Conservation (phyloP, 1,284 basidiomycete genomes). For the Mycena citricolor region DNA sequence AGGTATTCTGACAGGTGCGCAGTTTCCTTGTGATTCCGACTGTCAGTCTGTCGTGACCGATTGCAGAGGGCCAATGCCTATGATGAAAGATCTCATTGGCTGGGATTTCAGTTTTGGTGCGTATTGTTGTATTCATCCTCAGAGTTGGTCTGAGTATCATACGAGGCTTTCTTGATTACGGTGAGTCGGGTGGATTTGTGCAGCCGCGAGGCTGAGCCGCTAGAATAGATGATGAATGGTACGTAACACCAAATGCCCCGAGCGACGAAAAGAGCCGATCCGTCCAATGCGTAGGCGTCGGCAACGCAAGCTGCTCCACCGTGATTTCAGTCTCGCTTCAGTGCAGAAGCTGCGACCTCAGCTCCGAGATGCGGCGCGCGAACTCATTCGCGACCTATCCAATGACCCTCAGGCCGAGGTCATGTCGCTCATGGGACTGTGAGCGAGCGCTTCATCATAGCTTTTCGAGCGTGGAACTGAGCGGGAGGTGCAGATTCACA, state of each 20-base stretch:
- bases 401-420: slow-evolving; percentile 23
- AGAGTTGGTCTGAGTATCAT: too few species aligned
- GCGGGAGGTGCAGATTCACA: slow-evolving; percentile 24
- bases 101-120: too few species aligned
- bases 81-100: too few species aligned
- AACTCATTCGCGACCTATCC: slow-evolving; percentile 27
- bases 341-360: slow-evolving; percentile 18
- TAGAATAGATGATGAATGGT: too few species aligned
- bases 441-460: slow-evolving; percentile 1
- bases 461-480: neutral
- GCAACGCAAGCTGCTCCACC: neutral
- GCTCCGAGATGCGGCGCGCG: slow-evolving; percentile 23
- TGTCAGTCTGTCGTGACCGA: too few species aligned
- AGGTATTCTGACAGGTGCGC: slow-evolving; percentile 4
- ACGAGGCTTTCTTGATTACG: too few species aligned
- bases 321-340: slow-evolving; percentile 8
- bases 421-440: slow-evolving; percentile 27
- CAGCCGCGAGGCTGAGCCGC: too few species aligned
- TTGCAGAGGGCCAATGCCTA: too few species aligned
- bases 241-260: too few species aligned
- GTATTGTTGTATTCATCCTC: too few species aligned
- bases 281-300: neutral
- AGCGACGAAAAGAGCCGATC: too few species aligned
- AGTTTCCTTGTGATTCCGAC: slow-evolving; percentile 10
- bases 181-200: too few species aligned